Evolutionary conservation across 106 monocot species (phyloP), one percentile per base, ranked within the genome.

Genomic region (Cymbidium sinense): DNA sequence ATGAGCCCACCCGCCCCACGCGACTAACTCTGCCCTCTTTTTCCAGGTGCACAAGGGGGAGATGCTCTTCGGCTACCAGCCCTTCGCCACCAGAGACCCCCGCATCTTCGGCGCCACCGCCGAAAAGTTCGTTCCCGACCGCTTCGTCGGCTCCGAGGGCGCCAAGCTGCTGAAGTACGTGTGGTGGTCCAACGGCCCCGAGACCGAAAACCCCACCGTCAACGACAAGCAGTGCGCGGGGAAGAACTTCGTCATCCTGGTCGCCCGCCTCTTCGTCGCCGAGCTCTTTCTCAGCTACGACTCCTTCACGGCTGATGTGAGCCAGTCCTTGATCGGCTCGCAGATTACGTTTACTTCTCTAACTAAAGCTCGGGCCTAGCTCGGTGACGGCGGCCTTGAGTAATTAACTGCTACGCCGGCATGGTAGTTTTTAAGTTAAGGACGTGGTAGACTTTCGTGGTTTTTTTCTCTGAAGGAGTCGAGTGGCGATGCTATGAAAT

Each of bases 31-130:
- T 2, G 11, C 1, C 1, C 0, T 15, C 15, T 47, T 2, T 1
- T 85, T 55, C 76, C 34, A 64, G 76, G 85, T 85, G 47, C 86
- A 71, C 64, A 83, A 82, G 58, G 90, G 85, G 2, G 90, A 90
- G 74, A 85, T 86, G 82, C 17, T 87, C 23, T 90, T 84, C 39
- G 90, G 90, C 36, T 84, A 82, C 76, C 87, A 87, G 77, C 90
- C 87, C 0, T 70, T 90, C 35, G 86, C 85, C 43, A 90, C 85
- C 1, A 34, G 76, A 29, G 89, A 90, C 80, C 23, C 67, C 25
- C 43, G 64, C 78, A 79, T 87, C 70, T 86, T 89, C 75, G 74
- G 44, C 10, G 52, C 78, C 35, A 78, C 47, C 1, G 58, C 64
- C 17, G 79, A 82, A 36, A n/a, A 71, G 84, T 87, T 84, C 82